phyloP scores from a whole-genome alignment of 73 alveolate species.

The Breviolum minutum region DNA sequence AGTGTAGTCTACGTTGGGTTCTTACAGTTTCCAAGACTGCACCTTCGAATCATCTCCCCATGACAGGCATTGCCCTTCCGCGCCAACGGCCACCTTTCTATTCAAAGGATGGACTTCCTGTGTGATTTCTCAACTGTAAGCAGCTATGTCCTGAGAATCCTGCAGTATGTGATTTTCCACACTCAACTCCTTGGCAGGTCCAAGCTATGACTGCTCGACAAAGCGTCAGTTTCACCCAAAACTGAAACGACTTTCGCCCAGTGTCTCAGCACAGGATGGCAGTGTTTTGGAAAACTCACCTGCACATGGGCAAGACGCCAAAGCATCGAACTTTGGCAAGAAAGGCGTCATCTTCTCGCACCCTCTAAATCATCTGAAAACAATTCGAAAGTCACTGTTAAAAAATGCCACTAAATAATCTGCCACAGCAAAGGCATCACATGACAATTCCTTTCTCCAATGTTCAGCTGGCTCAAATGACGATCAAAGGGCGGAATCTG shows the following conservation, averaged over 20 bases:
- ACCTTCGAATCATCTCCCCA: constrained; percentile 91
- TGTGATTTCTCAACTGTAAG: background rate
- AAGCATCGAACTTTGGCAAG: no score
- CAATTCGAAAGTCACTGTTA: no score
- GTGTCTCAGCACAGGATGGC: constrained; percentile 62
- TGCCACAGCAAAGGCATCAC: no score
- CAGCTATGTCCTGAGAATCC: background rate
- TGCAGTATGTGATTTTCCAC: constrained; percentile 68
- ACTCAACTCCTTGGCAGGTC: constrained; percentile 47
- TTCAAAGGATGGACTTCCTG: background rate
- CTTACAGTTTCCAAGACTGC: background rate
- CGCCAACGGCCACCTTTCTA: constrained; percentile 68
- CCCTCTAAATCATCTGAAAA: no score
- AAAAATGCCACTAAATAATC: no score
- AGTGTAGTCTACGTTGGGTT: background rate
- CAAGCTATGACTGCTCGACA: no score
- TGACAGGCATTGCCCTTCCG: constrained; percentile 68
- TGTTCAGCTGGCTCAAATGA: no score
- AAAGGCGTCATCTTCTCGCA: no score
- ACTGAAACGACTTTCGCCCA: background rate
- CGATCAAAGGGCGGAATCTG: background rate
- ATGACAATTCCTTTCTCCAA: no score
- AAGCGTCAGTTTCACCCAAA: background rate
- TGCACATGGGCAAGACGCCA: background rate
- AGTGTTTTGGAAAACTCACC: constrained; percentile 70